Percentiles rank a stretch among this genome's conserved stretches.
Conservation (phyloP, 1,139 yeast species). For the Hanseniaspora gamundiae region DNA sequence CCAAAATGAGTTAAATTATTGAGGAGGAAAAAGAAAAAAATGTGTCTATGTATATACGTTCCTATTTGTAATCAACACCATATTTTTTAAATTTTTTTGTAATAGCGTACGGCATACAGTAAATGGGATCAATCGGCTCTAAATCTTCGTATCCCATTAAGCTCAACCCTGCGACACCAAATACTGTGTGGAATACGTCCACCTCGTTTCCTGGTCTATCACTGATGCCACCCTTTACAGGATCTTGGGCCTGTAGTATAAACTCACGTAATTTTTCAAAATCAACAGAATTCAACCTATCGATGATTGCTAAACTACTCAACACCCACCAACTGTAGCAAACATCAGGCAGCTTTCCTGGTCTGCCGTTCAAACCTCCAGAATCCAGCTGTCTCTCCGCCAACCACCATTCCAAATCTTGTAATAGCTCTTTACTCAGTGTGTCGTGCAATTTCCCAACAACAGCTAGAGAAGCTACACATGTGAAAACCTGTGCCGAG, state of each 20-base stretch:
- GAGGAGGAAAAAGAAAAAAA: conserved; percentile 8
- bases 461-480: conserved; percentile 70
- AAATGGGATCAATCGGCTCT: conserved; percentile 63
- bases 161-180: conserved; percentile 81
- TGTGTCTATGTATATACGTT: conserved; percentile 4
- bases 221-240: conserved; percentile 73
- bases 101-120: conserved; percentile 60
- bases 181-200: conserved; percentile 86
- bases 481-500: conserved; percentile 85
- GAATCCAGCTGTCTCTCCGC: conserved; percentile 80
- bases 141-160: conserved; percentile 50
- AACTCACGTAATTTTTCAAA: conserved; percentile 45
- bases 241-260: conserved; percentile 70
- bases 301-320: conserved; percentile 61
- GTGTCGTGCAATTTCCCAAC: conserved; percentile 45
- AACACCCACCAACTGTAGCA: conserved; percentile 98
- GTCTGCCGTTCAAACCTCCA: conserved; percentile 95
- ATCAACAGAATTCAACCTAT: conserved; percentile 64
- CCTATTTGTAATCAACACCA: conserved; percentile 23
- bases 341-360: conserved; percentile 91
- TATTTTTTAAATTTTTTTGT: conserved; percentile 35
- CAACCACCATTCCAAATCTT: conserved; percentile 61
- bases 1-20: conserved; percentile 36
- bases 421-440: conserved; percentile 23
- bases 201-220: conserved; percentile 86